A percentile compares a stretch with the other conserved stretches of the same genome.
These are phyloP conservation scores for Kluyveromyces marxianus DNA, from an alignment of 1,139 yeast species.

Conservation along the genomic window DNA sequence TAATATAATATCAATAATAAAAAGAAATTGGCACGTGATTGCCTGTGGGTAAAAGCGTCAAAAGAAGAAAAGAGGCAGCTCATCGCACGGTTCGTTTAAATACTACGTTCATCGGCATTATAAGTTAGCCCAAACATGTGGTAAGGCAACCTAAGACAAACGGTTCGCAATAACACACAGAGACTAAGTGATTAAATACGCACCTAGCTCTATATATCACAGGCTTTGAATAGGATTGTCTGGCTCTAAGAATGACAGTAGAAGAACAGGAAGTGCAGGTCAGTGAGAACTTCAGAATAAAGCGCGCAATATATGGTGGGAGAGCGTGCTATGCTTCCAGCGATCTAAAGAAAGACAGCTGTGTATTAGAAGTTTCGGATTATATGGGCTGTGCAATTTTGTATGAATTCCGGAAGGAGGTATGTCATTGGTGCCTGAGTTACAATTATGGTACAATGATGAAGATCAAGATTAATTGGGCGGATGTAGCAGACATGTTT, in stretches of 20 bases:
- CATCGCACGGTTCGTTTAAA: no score
- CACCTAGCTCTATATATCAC: no score
- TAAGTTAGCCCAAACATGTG: no score
- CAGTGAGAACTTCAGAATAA: constrained; percentile 31
- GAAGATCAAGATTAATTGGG: constrained; percentile 32
- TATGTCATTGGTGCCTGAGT: constrained; percentile 48
- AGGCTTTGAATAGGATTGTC: no score
- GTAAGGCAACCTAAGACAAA: no score
- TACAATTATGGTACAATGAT: constrained; percentile 45
- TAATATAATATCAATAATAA: no score
- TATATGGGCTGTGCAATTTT: constrained; percentile 45
- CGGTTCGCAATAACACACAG: no score
- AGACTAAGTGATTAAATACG: no score
- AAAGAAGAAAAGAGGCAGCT: no score
- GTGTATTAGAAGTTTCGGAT: constrained; percentile 34
- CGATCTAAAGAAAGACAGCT: constrained; percentile 37
- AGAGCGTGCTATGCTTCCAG: constrained; percentile 53
- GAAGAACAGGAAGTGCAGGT: neutral
- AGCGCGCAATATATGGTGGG: constrained; percentile 48
- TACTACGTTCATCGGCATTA: no score
- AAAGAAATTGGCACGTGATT: no score
- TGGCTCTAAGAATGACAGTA: neutral
- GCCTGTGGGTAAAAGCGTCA: no score
- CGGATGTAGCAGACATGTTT: constrained; percentile 7
- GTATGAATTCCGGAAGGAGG: constrained; percentile 57